Conservation (phyloP, 305 asterid species). For the Fraxinus velutina region DNA sequence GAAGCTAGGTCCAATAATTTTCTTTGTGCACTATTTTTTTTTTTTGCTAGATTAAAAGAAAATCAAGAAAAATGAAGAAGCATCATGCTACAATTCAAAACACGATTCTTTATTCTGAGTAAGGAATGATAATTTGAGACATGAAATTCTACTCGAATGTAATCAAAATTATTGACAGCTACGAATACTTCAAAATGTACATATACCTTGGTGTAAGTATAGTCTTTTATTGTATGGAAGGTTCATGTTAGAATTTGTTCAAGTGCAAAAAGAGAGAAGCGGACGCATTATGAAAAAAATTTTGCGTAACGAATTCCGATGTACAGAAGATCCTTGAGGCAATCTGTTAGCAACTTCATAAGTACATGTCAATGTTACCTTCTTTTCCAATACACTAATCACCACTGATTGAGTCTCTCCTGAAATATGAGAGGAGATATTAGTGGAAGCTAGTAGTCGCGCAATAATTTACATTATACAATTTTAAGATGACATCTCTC, state of each 20-base stretch:
- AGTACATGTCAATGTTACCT: conserved; percentile 54
- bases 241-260: background rate
- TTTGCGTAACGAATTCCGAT: conserved; percentile 36
- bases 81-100: background rate
- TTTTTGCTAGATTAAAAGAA: background rate
- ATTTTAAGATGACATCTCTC: background rate
- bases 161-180: background rate
- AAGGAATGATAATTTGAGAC: background rate
- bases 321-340: conserved; percentile 10
- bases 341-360: conserved; percentile 22
- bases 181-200: background rate
- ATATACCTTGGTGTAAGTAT: background rate
- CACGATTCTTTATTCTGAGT: background rate
- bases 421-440: conserved; percentile 10
- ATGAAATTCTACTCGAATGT: background rate
- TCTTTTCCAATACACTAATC: conserved; percentile 64
- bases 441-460: background rate
- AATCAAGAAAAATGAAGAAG: background rate
- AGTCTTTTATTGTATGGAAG: background rate
- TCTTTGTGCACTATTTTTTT: background rate
- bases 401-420: conserved; percentile 67
- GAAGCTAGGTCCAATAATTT: background rate
- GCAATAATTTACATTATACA: too few species aligned
- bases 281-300: conserved; percentile 32
- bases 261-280: conserved; percentile 41